phyloP scores from a whole-genome alignment of 176 grass and related monocot species.

The Oryza longistaminata region DNA sequence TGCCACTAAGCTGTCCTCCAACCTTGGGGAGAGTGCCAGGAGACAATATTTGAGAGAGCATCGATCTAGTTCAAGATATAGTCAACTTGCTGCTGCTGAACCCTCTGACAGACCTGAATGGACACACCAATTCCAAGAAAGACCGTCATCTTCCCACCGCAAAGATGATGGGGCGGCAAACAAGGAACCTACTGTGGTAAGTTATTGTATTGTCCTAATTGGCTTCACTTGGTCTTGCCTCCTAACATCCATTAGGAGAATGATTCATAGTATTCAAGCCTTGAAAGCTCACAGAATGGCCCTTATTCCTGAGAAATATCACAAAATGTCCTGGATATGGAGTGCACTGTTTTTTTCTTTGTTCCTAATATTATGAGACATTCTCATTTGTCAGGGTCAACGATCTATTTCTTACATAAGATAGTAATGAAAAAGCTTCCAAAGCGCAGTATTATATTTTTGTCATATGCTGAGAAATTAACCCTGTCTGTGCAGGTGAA shows the following conservation, averaged over 20 bases:
- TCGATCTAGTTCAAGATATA: constrained; percentile 63
- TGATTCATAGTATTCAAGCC: neutral
- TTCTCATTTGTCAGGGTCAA: neutral
- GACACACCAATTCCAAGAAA: constrained; percentile 71
- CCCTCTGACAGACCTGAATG: constrained; percentile 61
- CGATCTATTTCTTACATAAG: neutral
- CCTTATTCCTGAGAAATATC: neutral
- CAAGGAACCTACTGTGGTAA: constrained; percentile 74
- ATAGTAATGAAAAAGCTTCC: neutral
- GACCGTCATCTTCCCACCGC: constrained; percentile 82
- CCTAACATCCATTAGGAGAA: neutral
- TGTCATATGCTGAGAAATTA: constrained; percentile 38
- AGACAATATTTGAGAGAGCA: constrained; percentile 55
- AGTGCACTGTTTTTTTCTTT: neutral
- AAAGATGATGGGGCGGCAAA: constrained; percentile 65
- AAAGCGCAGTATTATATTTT: neutral
- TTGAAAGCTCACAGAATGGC: constrained; percentile 17
- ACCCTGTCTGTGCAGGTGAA: constrained; percentile 51
- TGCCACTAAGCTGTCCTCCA: constrained; percentile 67
- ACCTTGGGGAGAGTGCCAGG: constrained; percentile 66
- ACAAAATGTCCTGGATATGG: neutral
- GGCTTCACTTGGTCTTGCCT: neutral
- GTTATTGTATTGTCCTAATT: constrained; percentile 32
- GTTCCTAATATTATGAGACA: neutral
- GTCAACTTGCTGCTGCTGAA: constrained; percentile 50